Base-by-base conservation (phyloP, 352 stramenopile genomes). In the Phytopythium oedochilum region DNA sequence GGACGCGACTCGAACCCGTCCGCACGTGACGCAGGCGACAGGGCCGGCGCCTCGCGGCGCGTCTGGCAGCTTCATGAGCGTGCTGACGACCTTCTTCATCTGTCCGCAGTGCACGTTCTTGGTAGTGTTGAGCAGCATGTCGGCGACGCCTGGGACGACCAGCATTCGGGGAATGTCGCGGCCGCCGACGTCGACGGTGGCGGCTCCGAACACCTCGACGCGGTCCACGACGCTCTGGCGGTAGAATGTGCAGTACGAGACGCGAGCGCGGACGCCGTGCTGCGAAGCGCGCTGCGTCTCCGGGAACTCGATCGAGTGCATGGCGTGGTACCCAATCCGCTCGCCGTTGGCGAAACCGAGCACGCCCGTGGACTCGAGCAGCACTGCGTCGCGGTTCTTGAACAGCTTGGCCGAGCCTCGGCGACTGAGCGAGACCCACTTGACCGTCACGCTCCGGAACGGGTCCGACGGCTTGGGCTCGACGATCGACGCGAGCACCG, bases 351-450 rank as follows among this genome's bases (percentile, higher is more conserved):
- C 44, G 0, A 83, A 51, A 10, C 54, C 44, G 3, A 55, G 57
- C 42, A 78, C 48, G 17, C 75, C 75, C 17, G 65, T 79, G 26
- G 73, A 63, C 44, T 86, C 71, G 55, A 86, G 63, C 46, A 73
- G 75, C 25, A 83, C 73, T 40, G 75, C 74, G 57, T 84, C 75
- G 31, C 75, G 64, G 53, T 80, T 76, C 53, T 66, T 69, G 49
- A 72, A 50, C n/a, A 75, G 42, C 18, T 73, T 40, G 9, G 69
- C 40, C 25, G 61, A 46, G 31, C 71, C 48, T 49, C 59, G 51
- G 14, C 69, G 71, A 35, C 48, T 38, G 5, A 74, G 56, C 35
- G 66, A 61, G 61, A 70, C 29, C 66, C 64, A 77, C 29, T 76
- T 76, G 35, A 82, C 58, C 11, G 53, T 70, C 29, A 76, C 26